Percentiles rank a stretch among this genome's conserved stretches.
Evolutionary conservation across 176 grass and related monocot species (phyloP).

Genomic region (Musa troglodytarum): DNA sequence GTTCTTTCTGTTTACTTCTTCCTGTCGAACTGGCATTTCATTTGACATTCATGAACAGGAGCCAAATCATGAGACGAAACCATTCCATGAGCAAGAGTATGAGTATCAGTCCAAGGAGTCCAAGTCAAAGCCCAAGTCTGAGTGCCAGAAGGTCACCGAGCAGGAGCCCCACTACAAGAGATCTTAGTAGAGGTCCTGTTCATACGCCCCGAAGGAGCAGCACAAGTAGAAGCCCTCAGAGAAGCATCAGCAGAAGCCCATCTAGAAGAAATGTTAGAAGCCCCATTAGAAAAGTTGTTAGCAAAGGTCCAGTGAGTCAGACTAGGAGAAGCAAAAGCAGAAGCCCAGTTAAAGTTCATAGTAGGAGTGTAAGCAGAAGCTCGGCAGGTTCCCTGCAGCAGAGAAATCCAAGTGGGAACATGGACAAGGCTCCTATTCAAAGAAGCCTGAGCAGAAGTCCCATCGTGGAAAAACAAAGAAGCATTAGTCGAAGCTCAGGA

Average conservation of each 20-base stretch:
- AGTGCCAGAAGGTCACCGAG: slow-evolving; percentile 27
- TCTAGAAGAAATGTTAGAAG: slow-evolving; percentile 46
- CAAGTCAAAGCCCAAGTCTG: slow-evolving; percentile 28
- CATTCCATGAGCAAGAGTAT: slow-evolving; percentile 91
- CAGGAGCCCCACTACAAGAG: slow-evolving; percentile 30
- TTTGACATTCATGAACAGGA: slow-evolving; percentile 75
- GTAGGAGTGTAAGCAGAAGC: slow-evolving; percentile 59
- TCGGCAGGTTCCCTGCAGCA: slow-evolving; percentile 41
- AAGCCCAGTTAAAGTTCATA: slow-evolving; percentile 51
- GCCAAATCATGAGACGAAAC: slow-evolving; percentile 55
- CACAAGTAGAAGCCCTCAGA: slow-evolving; percentile 32
- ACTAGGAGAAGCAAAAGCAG: slow-evolving; percentile 31
- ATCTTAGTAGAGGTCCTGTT: slow-evolving; percentile 40
- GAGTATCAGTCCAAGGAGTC: slow-evolving; percentile 86
- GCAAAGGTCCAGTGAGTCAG: slow-evolving; percentile 34
- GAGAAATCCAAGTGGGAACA: slow-evolving; percentile 7
- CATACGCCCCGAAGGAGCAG: slow-evolving; percentile 17
- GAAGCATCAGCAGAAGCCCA: slow-evolving; percentile 50
- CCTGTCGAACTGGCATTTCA: slow-evolving; percentile 41
- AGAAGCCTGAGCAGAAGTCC: slow-evolving; percentile 38
- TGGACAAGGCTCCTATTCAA: slow-evolving; percentile 20
- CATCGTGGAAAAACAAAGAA: slow-evolving; percentile 30
- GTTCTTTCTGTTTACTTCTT: slow-evolving; percentile 54
- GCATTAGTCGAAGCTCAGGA: slow-evolving; percentile 25
- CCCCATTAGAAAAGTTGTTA: slow-evolving; percentile 30